Evolutionary conservation across 2,329 filamentous ascomycete species (phyloP), one percentile per base, ranked within the genome.

Genomic region (Ceratocystis lukuohia): DNA sequence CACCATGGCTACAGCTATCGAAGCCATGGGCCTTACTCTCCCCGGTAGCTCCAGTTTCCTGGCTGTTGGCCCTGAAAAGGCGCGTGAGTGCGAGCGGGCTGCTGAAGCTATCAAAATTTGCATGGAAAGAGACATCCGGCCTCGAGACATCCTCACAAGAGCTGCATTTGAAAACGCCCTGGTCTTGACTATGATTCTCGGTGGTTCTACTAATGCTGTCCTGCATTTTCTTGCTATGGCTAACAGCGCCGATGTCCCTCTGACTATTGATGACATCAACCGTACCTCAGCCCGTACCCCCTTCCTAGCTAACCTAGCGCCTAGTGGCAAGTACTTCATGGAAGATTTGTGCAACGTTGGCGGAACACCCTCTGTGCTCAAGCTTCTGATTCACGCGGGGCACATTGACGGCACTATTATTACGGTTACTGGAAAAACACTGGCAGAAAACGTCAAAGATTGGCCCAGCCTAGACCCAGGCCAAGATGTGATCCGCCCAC

Each of bases 171-270:
- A 96, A 74, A 96, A 96, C 73, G 91, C 91, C 0, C 80, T 96
- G 22, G 88, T 93, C 1, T 84, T 96, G 75, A 94, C 91, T 74
- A 96, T 95, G 89, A 87, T 89, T 2, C 81, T 96, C n/a, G 91
- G 91, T 65, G 91, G 91, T 65, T 91, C 86, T 63, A 96, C 91
- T 66, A 96, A 96, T 74, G 89, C 88, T 44, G 89, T 96, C 2
- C 81, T 96, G 65, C 91, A 96, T 75, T 87, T 95, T 73, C 83
- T 96, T 61, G 91, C 91, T 71, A 96, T 96, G 87, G 91, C 91
- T 50, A 87, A 88, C 72, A 89, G 89, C 0, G 91, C 91, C 45
- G 88, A 86, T 69, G 87, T 96, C 0, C 78, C 82, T 37, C 79
- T 96, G 12, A 88, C 86, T 0, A 78, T 96, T 45, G 89, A 94